A percentile compares a stretch with the other conserved stretches of the same genome.
Conservation (phyloP, 306 rosid genomes). For the Mucuna pruriens region DNA sequence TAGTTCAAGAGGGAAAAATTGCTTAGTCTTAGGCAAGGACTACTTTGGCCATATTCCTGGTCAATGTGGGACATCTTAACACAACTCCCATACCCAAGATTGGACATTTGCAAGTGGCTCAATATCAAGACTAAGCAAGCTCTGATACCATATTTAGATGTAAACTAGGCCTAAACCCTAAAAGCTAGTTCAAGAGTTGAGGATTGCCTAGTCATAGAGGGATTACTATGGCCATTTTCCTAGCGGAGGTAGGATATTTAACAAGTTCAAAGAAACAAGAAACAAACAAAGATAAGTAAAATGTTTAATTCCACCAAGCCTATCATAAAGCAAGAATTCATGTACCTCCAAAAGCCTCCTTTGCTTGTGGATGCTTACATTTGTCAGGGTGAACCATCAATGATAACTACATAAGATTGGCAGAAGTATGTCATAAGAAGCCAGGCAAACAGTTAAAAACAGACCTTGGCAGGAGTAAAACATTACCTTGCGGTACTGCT, state of each 20-base stretch:
- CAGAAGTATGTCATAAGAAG: conserved; percentile 25
- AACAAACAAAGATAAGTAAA: background rate
- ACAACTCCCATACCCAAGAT: too few species aligned
- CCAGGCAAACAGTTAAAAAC: conserved; percentile 16
- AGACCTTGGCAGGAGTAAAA: conserved; percentile 21
- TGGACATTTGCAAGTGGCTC: too few species aligned
- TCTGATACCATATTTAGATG: too few species aligned
- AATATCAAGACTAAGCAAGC: too few species aligned
- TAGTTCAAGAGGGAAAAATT: too few species aligned
- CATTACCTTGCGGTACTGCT: conserved; percentile 91
- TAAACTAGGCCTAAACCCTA: too few species aligned
- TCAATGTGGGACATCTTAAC: too few species aligned
- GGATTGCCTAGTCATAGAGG: background rate
- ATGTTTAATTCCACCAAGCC: conserved; percentile 4
- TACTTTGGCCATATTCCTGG: too few species aligned
- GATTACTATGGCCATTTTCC: background rate
- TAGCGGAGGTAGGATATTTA: background rate
- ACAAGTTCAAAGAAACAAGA: conserved; percentile 27
- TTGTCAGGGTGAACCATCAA: conserved; percentile 98
- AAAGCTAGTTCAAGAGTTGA: background rate
- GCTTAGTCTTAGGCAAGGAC: too few species aligned
- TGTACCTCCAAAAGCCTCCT: conserved; percentile 97
- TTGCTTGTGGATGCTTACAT: conserved; percentile 97
- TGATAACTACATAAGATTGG: conserved; percentile 64
- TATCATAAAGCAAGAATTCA: conserved; percentile 32